Evolutionary conservation across 345 rosid genomes (phyloP).

Genomic region (Camelina laxa): DNA sequence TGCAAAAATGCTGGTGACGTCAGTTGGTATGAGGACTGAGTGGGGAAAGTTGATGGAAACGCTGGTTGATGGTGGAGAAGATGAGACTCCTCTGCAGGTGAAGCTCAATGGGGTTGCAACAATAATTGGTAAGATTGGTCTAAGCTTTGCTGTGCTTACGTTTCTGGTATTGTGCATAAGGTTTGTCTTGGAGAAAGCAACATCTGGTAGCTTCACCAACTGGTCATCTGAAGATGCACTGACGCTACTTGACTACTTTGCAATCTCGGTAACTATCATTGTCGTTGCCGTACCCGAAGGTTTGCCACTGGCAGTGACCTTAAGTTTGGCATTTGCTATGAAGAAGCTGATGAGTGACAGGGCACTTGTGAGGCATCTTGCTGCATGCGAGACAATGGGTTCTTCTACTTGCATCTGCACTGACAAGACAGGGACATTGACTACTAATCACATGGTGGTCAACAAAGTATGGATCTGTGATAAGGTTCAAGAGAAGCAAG

Average conservation of each 20-base stretch:
- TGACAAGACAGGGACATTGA: conserved; percentile 73
- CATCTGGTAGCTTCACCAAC: conserved; percentile 48
- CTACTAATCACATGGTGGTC: conserved; percentile 70
- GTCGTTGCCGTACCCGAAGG: conserved; percentile 90
- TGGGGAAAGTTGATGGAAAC: conserved; percentile 80
- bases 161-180: conserved; percentile 60
- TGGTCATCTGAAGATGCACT: conserved; percentile 53
- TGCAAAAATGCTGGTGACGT: conserved; percentile 68
- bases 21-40: conserved; percentile 76
- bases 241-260: conserved; percentile 62
- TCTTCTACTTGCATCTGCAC: conserved; percentile 76
- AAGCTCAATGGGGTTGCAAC: conserved; percentile 72
- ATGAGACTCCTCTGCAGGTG: conserved; percentile 72
- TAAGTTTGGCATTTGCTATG: conserved; percentile 86
- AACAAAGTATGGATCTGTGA: conserved; percentile 61
- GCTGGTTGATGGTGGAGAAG: conserved; percentile 56
- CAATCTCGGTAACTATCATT: conserved; percentile 75
- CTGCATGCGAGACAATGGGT: conserved; percentile 87
- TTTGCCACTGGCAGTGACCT: conserved; percentile 74
- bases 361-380: conserved; percentile 74
- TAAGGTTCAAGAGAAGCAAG: conserved; percentile 39
- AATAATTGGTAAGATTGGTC: conserved; percentile 68
- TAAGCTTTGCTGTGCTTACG: conserved; percentile 64
- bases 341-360: conserved; percentile 73
- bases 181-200: conserved; percentile 52